phyloP scores from a whole-genome alignment of 768 basidiomycete species.

The Mycena belliarum region DNA sequence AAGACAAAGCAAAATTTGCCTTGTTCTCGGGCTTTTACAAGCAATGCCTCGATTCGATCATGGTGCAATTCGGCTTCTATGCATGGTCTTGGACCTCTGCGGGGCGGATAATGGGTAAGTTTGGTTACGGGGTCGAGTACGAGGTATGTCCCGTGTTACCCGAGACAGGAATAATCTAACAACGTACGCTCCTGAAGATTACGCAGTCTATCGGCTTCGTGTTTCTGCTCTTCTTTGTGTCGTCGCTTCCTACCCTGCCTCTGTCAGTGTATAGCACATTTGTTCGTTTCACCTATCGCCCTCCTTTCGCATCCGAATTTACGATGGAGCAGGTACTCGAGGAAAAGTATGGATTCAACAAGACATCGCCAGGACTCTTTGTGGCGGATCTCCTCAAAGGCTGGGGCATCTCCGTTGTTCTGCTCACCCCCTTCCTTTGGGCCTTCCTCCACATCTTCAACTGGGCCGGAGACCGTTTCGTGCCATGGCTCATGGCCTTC shows the following conservation, averaged over 20 bases:
- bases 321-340: slow-evolving; percentile 50
- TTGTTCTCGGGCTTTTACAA: slow-evolving; percentile 74
- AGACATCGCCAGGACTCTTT: slow-evolving; percentile 79
- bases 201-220: slow-evolving; percentile 80
- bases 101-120: slow-evolving; percentile 48
- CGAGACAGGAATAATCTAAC: background rate
- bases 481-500: slow-evolving; percentile 92
- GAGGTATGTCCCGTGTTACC: slow-evolving; percentile 51
- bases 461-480: slow-evolving; percentile 92
- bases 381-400: slow-evolving; percentile 79
- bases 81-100: slow-evolving; percentile 80
- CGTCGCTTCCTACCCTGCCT: slow-evolving; percentile 72
- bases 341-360: slow-evolving; percentile 96
- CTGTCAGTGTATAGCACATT: slow-evolving; percentile 86
- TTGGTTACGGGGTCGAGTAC: slow-evolving; percentile 71
- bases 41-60: slow-evolving; percentile 65
- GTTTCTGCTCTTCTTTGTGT: slow-evolving; percentile 63
- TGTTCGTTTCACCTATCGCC: slow-evolving; percentile 36
- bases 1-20: slow-evolving; percentile 85
- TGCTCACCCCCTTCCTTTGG: slow-evolving; percentile 86
- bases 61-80: slow-evolving; percentile 79
- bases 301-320: background rate
- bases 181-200: slow-evolving; percentile 53
- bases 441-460: slow-evolving; percentile 87
- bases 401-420: slow-evolving; percentile 65